Percentiles rank a stretch among this genome's conserved stretches.
Conservation (phyloP, 2,329 filamentous ascomycete species). For the Ceratocystis eucalypticola region DNA sequence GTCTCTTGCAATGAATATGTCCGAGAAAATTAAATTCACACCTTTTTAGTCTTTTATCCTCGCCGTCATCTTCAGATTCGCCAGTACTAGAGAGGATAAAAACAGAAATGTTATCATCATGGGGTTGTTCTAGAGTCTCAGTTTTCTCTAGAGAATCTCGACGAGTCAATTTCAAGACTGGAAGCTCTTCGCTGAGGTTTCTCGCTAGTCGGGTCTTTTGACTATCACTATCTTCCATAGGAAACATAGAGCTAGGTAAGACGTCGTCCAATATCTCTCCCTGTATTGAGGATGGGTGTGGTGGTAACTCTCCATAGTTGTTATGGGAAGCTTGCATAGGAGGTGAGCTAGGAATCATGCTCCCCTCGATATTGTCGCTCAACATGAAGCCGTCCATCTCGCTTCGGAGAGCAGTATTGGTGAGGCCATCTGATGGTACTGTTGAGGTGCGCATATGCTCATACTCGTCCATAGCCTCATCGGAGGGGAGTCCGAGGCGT, state of each 20-base stretch:
- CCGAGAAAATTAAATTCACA: not conserved
- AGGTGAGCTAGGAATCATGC: not conserved
- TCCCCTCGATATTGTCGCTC: not conserved
- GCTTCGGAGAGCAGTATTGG: not conserved
- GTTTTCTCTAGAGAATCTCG: not conserved
- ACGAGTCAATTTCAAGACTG: not conserved
- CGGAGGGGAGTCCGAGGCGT: conserved; percentile 12
- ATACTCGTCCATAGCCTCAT: conserved; percentile 16
- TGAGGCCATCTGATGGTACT: conserved; percentile 7
- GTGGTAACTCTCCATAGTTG: not conserved
- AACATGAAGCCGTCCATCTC: conserved; percentile 13
- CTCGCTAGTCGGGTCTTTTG: conserved; percentile 11
- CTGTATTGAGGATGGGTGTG: conserved; percentile 7
- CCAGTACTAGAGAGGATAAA: conserved; percentile 6
- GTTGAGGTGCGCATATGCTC: conserved; percentile 17
- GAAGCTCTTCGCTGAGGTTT: not conserved
- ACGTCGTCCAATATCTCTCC: conserved; percentile 14
- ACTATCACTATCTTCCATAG: conserved; percentile 14
- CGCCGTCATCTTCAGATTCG: not conserved
- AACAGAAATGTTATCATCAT: not conserved
- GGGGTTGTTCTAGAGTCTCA: not conserved
- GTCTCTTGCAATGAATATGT: not conserved
- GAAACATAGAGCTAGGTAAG: conserved; percentile 16
- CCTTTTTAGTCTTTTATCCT: not conserved
- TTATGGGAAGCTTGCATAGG: not conserved